Percentiles rank a stretch among this genome's conserved stretches.
Evolutionary conservation across 2,329 filamentous ascomycete genomes (phyloP).

Genomic region (Aspergillus pseudoglaucus): DNA sequence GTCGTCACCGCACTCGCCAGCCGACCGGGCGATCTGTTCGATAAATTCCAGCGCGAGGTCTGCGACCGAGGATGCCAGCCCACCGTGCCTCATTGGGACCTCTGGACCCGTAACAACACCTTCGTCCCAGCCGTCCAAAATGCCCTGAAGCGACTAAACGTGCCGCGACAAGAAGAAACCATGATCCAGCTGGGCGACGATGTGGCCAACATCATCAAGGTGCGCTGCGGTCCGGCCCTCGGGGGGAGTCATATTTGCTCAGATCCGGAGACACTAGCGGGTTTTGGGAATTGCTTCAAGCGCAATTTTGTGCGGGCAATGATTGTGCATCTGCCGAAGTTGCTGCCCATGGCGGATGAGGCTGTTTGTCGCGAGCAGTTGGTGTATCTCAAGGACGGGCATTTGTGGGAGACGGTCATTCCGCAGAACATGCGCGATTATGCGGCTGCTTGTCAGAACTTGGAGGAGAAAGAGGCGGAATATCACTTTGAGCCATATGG

Average conservation of each 20-base stretch:
- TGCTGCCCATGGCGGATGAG: slow-evolving; percentile 27
- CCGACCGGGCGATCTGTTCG: slow-evolving; percentile 24
- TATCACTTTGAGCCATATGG: slow-evolving; percentile 14
- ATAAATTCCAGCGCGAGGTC: slow-evolving; percentile 29
- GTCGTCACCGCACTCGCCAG: slow-evolving; percentile 65
- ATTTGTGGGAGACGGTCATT: slow-evolving; percentile 28
- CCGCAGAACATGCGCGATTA: slow-evolving; percentile 30
- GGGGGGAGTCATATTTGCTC: slow-evolving; percentile 27
- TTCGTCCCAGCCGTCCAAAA: slow-evolving; percentile 31
- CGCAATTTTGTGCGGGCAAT: slow-evolving; percentile 26
- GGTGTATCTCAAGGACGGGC: slow-evolving; percentile 22
- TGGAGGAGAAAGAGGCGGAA: slow-evolving; percentile 11
- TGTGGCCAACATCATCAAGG: slow-evolving; percentile 28
- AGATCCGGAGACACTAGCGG: slow-evolving; percentile 24
- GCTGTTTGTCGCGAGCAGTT: slow-evolving; percentile 25
- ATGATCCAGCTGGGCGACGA: slow-evolving; percentile 29
- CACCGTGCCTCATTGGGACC: slow-evolving; percentile 29
- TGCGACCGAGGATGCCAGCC: slow-evolving; percentile 28
- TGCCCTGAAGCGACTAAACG: slow-evolving; percentile 23
- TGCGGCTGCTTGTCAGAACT: slow-evolving; percentile 22
- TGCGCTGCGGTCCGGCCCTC: slow-evolving; percentile 23
- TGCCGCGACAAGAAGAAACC: slow-evolving; percentile 23
- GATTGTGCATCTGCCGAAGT: slow-evolving; percentile 20
- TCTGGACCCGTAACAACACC: slow-evolving; percentile 32
- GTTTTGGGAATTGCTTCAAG: slow-evolving; percentile 30